Evolutionary conservation across 1,284 basidiomycete genomes (phyloP), one percentile per base, ranked within the genome.

Genomic region (Thecaphora thlaspeos): DNA sequence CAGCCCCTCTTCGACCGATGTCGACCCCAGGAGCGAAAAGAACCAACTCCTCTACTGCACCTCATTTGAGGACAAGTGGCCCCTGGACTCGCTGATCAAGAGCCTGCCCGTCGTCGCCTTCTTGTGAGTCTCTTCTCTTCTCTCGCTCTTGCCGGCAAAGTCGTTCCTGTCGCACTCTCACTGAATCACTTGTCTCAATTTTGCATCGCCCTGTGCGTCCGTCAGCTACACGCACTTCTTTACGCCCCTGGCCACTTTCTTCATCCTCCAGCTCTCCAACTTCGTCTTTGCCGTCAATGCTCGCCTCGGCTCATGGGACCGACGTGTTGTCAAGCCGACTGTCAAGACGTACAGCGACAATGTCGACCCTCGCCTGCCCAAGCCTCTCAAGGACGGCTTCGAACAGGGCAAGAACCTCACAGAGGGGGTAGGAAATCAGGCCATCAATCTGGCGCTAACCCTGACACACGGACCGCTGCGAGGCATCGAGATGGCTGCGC

Each of bases 51-150:
- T 68, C 40, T 68, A 57, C 48, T 63, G 56, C 48, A 68, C 65
- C 4, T 59, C 56, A 38, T 68, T 54, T 54, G 52, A 47, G 41
- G 68, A 70, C 18, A 48, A 59, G 8, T 65, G 65, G 61, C 60
- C 61, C 12, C 38, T 59, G 3, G 58, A 65, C 21, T 37, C 46
- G 46, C 15, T 66, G 11, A 30, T 61, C 17, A 24, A 37, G 19
- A 18, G 42, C 5, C 34, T 65, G 8, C 56, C 64, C 12, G 4
- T 68, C 12, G 37, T 68, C 22, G 30, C 48, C 12, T 17, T 15
- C 11, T 18, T 65, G 18, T 64, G 56, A 44, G 34, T 37, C 38
- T 45, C 36, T 23, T 30, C 11, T 28, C 7, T 11, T 28, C 26
- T 5, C 26, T 11, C 11, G 26, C 26, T 28, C 26, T 28, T 11